Conservation (phyloP, 345 rosid genomes). For the Turnera subulata region DNA sequence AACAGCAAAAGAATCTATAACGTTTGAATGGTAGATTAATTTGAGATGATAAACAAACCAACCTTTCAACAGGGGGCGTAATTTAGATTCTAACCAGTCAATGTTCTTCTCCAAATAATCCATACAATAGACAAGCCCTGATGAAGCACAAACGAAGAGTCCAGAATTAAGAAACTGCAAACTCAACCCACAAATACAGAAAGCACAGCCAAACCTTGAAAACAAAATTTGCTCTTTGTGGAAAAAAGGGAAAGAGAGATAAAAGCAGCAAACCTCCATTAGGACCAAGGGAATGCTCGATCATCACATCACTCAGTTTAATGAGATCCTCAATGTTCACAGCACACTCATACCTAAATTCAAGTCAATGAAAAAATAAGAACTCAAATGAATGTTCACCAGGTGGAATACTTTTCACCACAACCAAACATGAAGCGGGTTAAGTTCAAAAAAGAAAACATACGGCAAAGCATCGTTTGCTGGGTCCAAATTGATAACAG, state of each 20-base stretch:
- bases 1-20: not conserved
- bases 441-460: slow-evolving; percentile 35
- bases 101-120: slow-evolving; percentile 85
- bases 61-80: slow-evolving; percentile 86
- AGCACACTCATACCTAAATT: slow-evolving; percentile 72
- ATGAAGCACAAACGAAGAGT: not conserved
- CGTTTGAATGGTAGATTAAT: not conserved
- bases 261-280: slow-evolving; percentile 61
- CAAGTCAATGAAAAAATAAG: slow-evolving; percentile 37
- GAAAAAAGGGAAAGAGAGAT: not conserved
- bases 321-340: slow-evolving; percentile 79
- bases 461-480: slow-evolving; percentile 88
- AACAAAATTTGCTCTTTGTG: not conserved
- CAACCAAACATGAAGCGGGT: not conserved
- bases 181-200: not conserved
- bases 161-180: slow-evolving; percentile 1
- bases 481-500: slow-evolving; percentile 87
- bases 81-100: slow-evolving; percentile 79
- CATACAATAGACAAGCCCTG: slow-evolving; percentile 31
- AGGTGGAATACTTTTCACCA: not conserved
- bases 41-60: slow-evolving; percentile 2
- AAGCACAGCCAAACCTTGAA: not conserved
- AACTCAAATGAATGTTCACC: no score
- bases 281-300: slow-evolving; percentile 84
- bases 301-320: slow-evolving; percentile 76